Conservation (phyloP, 805 yeast species). For the Candida xyloterini region DNA sequence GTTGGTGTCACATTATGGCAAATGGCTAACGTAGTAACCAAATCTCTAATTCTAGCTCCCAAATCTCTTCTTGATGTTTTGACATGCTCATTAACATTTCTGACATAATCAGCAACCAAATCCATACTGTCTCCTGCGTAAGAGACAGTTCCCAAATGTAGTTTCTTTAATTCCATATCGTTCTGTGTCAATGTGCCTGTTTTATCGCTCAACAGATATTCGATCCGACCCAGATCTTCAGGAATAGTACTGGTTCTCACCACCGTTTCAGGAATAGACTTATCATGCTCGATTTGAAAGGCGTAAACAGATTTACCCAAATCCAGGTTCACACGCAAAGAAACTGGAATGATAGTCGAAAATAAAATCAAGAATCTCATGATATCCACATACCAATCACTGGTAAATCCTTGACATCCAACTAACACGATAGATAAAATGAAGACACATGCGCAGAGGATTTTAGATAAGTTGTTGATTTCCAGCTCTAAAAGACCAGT, state of each 20-base stretch:
- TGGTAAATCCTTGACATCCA: slow-evolving; percentile 67
- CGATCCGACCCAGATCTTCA: slow-evolving; percentile 94
- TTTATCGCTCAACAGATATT: slow-evolving; percentile 87
- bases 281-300: slow-evolving; percentile 88
- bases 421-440: slow-evolving; percentile 73
- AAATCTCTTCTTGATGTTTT: slow-evolving; percentile 59
- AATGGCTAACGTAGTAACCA: slow-evolving; percentile 79
- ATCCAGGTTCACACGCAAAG: slow-evolving; percentile 89
- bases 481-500: slow-evolving; percentile 88
- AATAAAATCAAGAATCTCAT: slow-evolving; percentile 88
- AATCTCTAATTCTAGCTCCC: slow-evolving; percentile 71
- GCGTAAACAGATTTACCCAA: slow-evolving; percentile 96
- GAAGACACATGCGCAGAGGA: slow-evolving; percentile 84
- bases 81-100: slow-evolving; percentile 30
- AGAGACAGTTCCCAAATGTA: slow-evolving; percentile 90
- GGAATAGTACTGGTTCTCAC: slow-evolving; percentile 98
- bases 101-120: slow-evolving; percentile 69
- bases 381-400: slow-evolving; percentile 84
- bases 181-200: slow-evolving; percentile 98
- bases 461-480: slow-evolving; percentile 82
- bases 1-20: slow-evolving; percentile 98
- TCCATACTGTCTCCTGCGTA: slow-evolving; percentile 92
- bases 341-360: slow-evolving; percentile 94
- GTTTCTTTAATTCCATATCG: slow-evolving; percentile 93
- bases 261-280: slow-evolving; percentile 75